These are phyloP conservation scores for Hypomontagnella submonticulosa DNA, from an alignment of 495 filamentous ascomycete genomes.

Conservation along the genomic window DNA sequence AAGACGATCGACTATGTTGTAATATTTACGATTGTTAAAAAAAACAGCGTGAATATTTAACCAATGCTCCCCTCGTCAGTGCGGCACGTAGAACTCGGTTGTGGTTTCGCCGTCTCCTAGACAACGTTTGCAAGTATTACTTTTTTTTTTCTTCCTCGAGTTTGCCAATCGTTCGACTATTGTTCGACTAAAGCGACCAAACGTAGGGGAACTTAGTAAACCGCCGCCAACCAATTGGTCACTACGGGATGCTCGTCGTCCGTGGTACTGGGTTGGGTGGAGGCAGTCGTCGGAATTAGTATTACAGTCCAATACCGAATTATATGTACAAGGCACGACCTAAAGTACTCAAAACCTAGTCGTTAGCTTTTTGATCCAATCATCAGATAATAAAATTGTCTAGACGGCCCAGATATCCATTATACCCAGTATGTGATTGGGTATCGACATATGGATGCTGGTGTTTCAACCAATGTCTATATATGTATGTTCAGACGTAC, in stretches of 20 bases:
- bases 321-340: slow-evolving; percentile 26
- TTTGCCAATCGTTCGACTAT: slow-evolving; percentile 24
- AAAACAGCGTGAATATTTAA: slow-evolving; percentile 27
- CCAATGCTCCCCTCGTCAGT: slow-evolving; percentile 29
- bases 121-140: too few relatives aligned
- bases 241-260: not conserved
- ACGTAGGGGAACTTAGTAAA: slow-evolving; percentile 1
- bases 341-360: slow-evolving; percentile 20
- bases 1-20: slow-evolving; percentile 32
- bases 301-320: slow-evolving; percentile 19
- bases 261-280: slow-evolving; percentile 4
- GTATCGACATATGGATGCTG: too few relatives aligned
- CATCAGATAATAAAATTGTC: too few relatives aligned
- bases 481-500: slow-evolving; percentile 15
- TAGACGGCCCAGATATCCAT: too few relatives aligned
- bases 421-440: too few relatives aligned
- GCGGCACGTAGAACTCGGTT: not conserved
- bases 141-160: not conserved
- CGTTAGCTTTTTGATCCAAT: not conserved
- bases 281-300: slow-evolving; percentile 1
- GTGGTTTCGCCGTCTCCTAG: too few relatives aligned
- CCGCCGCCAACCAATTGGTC: too few relatives aligned
- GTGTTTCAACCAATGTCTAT: too few relatives aligned
- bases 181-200: slow-evolving; percentile 1
- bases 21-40: slow-evolving; percentile 31